Base-by-base conservation (phyloP, 163 green algal genomes). In the Chlorella variabilis region DNA sequence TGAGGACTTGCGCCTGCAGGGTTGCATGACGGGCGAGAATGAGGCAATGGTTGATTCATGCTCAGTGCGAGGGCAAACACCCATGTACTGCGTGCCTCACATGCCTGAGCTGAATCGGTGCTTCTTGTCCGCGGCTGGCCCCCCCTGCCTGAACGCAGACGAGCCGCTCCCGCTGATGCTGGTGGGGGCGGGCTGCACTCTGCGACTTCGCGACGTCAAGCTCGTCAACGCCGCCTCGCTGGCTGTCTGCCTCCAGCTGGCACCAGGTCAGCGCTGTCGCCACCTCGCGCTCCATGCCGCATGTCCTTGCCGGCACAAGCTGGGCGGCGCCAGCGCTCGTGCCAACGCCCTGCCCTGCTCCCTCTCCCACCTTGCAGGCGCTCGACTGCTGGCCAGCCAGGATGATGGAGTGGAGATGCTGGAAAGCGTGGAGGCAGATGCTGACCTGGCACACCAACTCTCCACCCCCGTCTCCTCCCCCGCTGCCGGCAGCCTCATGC, bases 121-220 rank as follows among this genome's bases (percentile, higher is more conserved):
- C n/a, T n/a, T n/a, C n/a, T n/a, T n/a, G n/a, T n/a, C n/a, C n/a
- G n/a, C n/a, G n/a, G n/a, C n/a, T n/a, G n/a, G n/a, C n/a, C n/a
- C n/a, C n/a, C n/a, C n/a, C n/a, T n/a, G n/a, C n/a, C n/a, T n/a
- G n/a, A n/a, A n/a, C 38, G 56, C 54, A 80, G 79, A 83, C 3
- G 94, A 95, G 70, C 71, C 69, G 27, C 70, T 97, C 58, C 95
- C 95, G 18, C 84, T 98, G 20, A 93, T 98, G 34, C 75, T 97
- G 31, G 83, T 98, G 5, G 95, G 93, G 13, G 4, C 85, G 0
- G 85, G 84, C 25, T 88, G 86, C 58, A 93, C 85, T 21, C 89
- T 98, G 62, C 77, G 75, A 62, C 85, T 98, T 63, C 84, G 83
- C 33, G 95, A 97, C 75, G 81, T 97, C 3, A 88, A 48, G 1